These are phyloP conservation scores for Boletus coccyginus DNA, from an alignment of 768 basidiomycete species.

Conservation along the genomic window DNA sequence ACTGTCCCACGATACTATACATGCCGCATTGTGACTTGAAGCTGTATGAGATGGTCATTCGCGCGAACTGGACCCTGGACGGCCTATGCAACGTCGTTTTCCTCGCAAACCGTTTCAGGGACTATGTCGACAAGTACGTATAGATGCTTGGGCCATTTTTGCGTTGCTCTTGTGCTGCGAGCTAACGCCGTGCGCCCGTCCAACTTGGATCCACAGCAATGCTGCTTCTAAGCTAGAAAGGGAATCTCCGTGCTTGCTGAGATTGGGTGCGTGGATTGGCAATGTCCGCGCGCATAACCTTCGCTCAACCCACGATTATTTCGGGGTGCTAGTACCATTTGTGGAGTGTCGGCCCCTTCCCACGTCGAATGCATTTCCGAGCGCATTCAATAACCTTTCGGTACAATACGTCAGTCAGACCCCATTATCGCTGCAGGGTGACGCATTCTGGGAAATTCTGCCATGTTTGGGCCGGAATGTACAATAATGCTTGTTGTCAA, in stretches of 20 bases:
- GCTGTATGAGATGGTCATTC: slow-evolving; percentile 64
- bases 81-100: slow-evolving; percentile 50
- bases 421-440: slow-evolving; percentile 17
- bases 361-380: slow-evolving; percentile 45
- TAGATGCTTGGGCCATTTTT: neutral
- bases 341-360: slow-evolving; percentile 51
- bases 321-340: slow-evolving; percentile 41
- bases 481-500: neutral
- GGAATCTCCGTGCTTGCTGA: slow-evolving; percentile 51
- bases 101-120: slow-evolving; percentile 61
- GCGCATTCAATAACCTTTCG: slow-evolving; percentile 67
- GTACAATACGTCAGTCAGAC: slow-evolving; percentile 46
- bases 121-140: slow-evolving; percentile 66
- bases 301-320: slow-evolving; percentile 9
- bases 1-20: slow-evolving; percentile 58
- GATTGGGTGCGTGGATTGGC: slow-evolving; percentile 45
- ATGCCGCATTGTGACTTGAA: slow-evolving; percentile 80
- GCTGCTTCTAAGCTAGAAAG: slow-evolving; percentile 47
- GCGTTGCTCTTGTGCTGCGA: neutral
- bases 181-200: neutral
- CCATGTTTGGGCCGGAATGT: neutral
- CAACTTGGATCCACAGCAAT: slow-evolving; percentile 40
- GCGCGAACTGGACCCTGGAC: slow-evolving; percentile 54
- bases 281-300: neutral
- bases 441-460: slow-evolving; percentile 26